phyloP scores from a whole-genome alignment of 2,329 filamentous ascomycete genomes.

The Pseudogymnoascus sp. region DNA sequence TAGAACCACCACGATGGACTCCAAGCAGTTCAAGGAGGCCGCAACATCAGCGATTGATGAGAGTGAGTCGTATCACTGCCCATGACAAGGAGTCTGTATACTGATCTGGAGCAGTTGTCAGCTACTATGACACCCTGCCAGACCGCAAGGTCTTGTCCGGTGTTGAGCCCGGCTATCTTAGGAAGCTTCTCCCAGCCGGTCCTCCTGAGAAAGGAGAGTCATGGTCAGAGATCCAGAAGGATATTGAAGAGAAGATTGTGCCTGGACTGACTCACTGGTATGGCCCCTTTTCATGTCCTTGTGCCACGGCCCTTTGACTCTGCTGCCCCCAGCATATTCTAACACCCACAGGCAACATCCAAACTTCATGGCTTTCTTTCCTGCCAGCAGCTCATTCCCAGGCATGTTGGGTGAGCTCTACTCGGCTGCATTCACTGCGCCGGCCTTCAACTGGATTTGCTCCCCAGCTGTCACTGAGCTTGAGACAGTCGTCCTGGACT shows the following conservation, averaged over 20 bases:
- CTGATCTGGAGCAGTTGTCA: constrained; percentile 54
- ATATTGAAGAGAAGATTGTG: constrained; percentile 80
- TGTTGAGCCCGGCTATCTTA: constrained; percentile 79
- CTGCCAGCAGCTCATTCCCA: constrained; percentile 73
- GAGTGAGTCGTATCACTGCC: constrained; percentile 48
- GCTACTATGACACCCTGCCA: constrained; percentile 72
- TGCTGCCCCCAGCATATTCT: not conserved
- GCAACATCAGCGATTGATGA: constrained; percentile 76
- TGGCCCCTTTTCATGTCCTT: constrained; percentile 11
- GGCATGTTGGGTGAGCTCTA: constrained; percentile 90
- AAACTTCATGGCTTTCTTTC: constrained; percentile 95
- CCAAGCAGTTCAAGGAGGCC: constrained; percentile 67
- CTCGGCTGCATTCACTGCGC: constrained; percentile 77
- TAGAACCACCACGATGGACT: constrained; percentile 54
- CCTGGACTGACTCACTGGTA: constrained; percentile 87
- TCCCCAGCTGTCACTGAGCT: constrained; percentile 87
- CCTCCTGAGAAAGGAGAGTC: constrained; percentile 61
- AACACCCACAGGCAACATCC: constrained; percentile 59
- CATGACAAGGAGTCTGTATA: constrained; percentile 12
- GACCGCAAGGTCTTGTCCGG: constrained; percentile 66
- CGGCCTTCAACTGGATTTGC: constrained; percentile 97
- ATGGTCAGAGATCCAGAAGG: constrained; percentile 73
- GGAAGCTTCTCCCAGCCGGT: constrained; percentile 63
- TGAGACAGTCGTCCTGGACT: constrained; percentile 88
- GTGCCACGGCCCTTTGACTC: not conserved